A percentile compares a stretch with the other conserved stretches of the same genome.
Evolutionary conservation across 2,329 filamentous ascomycete genomes (phyloP).

Genomic region (Penicillium brevicompactum): DNA sequence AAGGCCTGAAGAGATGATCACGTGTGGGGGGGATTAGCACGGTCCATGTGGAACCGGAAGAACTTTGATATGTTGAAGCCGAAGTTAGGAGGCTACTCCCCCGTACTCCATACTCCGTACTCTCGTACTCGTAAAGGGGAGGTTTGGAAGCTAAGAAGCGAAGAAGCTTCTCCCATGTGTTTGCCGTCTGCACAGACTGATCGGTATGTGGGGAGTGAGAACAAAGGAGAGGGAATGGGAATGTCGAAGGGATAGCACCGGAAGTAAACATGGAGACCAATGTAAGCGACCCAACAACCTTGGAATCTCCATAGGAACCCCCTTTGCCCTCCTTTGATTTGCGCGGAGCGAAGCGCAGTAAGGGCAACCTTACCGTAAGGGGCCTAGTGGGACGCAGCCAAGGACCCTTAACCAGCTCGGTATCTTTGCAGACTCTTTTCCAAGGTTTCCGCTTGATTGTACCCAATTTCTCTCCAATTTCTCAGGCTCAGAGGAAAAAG

Average conservation of each 20-base stretch:
- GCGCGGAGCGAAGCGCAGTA: constrained; percentile 1
- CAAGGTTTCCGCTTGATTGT: neutral
- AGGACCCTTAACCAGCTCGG: constrained; percentile 1
- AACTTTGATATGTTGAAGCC: too few relatives aligned
- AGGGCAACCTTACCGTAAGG: constrained; percentile 5
- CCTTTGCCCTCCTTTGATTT: neutral
- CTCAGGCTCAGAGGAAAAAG: neutral
- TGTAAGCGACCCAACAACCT: neutral
- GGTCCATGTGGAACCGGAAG: too few relatives aligned
- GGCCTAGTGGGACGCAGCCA: constrained; percentile 12
- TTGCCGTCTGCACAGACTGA: neutral
- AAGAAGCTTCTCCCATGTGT: neutral
- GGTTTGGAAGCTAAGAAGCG: neutral
- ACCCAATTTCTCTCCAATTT: neutral
- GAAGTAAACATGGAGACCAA: neutral
- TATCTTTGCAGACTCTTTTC: constrained; percentile 4
- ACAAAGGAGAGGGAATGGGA: neutral
- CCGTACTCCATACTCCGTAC: too few relatives aligned
- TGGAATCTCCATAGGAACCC: neutral
- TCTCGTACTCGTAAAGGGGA: neutral
- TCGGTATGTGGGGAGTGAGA: neutral
- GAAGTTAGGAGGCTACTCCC: too few relatives aligned
- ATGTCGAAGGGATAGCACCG: neutral
- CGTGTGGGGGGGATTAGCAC: neutral
- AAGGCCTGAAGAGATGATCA: constrained; percentile 3